Conservation (phyloP, 768 basidiomycete species). For the Pleurotus pulmonarius region DNA sequence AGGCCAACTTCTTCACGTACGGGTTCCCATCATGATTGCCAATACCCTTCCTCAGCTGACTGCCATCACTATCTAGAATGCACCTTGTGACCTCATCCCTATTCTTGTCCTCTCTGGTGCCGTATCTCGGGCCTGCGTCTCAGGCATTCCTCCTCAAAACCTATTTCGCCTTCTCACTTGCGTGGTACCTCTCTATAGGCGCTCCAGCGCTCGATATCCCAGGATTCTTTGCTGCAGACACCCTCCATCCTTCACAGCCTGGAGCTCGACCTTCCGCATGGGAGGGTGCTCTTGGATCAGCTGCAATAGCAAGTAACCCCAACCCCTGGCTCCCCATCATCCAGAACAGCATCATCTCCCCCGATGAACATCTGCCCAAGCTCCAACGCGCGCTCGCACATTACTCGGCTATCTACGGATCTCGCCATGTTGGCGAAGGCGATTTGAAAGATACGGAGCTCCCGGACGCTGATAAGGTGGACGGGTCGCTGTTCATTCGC, state of each 20-base stretch:
- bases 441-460: constrained; percentile 28
- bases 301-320: constrained; percentile 32
- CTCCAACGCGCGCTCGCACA: constrained; percentile 47
- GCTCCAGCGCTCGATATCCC: constrained; percentile 45
- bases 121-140: constrained; percentile 33
- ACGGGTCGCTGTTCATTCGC: constrained; percentile 58
- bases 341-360: constrained; percentile 48
- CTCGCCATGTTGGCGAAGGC: constrained; percentile 19
- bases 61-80: constrained; percentile 34
- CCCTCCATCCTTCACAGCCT: constrained; percentile 13
- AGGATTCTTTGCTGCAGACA: constrained; percentile 39
- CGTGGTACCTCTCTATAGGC: constrained; percentile 55
- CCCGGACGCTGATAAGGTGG: constrained; percentile 42
- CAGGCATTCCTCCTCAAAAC: constrained; percentile 53
- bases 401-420: constrained; percentile 41
- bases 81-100: constrained; percentile 64
- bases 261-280: constrained; percentile 19
- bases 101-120: constrained; percentile 51
- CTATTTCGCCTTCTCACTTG: constrained; percentile 50
- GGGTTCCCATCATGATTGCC: constrained; percentile 19
- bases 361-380: constrained; percentile 50
- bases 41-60: background rate
- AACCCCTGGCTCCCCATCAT: constrained; percentile 62
- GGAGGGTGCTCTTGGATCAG: constrained; percentile 19
- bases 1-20: constrained; percentile 59